Percentiles rank a stretch among this genome's conserved stretches.
These are phyloP conservation scores for Leccinum subgranulosum DNA, from an alignment of 768 basidiomycete species.

Conservation along the genomic window DNA sequence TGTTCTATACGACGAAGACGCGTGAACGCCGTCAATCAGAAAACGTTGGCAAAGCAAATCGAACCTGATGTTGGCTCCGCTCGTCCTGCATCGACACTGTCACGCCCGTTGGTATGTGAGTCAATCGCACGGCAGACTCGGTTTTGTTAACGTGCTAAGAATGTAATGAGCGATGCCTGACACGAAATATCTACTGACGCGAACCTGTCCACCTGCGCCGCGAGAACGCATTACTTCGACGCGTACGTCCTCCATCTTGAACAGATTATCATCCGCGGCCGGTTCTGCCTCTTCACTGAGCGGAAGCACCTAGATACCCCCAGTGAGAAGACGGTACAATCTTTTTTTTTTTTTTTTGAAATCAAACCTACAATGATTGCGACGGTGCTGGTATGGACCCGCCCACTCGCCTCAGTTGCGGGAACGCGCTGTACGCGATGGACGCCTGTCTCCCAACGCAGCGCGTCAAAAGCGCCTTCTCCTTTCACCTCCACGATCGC, in stretches of 20 bases:
- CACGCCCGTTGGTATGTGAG: constrained; percentile 89
- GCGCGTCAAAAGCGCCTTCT: constrained; percentile 67
- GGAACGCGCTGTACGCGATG: constrained; percentile 96
- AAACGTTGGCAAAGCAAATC: not conserved
- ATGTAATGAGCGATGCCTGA: not conserved
- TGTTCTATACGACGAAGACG: constrained; percentile 56
- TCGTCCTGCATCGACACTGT: constrained; percentile 99
- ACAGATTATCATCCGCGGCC: constrained; percentile 55
- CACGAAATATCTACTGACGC: constrained; percentile 5
- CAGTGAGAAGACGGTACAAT: not conserved
- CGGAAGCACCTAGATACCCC: constrained; percentile 67
- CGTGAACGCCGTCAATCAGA: not conserved
- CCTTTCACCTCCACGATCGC: constrained; percentile 80
- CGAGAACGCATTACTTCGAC: constrained; percentile 93
- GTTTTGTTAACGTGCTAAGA: constrained; percentile 97
- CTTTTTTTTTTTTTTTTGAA: not conserved
- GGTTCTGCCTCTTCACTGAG: constrained; percentile 63
- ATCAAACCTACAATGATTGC: constrained; percentile 66
- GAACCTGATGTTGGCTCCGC: constrained; percentile 89
- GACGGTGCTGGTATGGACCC: constrained; percentile 91
- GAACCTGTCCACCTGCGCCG: constrained; percentile 95
- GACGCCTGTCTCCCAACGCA: constrained; percentile 93
- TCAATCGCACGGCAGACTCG: constrained; percentile 93
- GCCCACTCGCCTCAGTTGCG: constrained; percentile 80
- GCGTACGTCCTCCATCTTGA: constrained; percentile 82